phyloP scores from a whole-genome alignment of 1,139 yeast species.

The Hyphopichia fennica region DNA sequence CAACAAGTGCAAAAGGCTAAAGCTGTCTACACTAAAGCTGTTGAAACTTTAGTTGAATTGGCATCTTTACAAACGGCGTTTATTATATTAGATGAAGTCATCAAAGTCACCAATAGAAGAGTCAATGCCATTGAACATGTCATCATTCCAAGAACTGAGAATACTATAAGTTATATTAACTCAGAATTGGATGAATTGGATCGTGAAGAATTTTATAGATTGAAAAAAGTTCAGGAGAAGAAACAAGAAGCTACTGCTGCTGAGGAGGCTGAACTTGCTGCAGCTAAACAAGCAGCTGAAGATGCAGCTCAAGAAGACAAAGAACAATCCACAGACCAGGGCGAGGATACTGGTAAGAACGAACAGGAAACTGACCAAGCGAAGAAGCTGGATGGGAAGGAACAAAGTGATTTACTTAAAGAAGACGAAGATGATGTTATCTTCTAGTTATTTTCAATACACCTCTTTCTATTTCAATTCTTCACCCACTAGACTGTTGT shows the following conservation, averaged over 20 bases:
- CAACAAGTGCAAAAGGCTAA: slow-evolving; percentile 97
- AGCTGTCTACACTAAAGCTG: slow-evolving; percentile 89
- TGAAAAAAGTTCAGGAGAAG: slow-evolving; percentile 96
- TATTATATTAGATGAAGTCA: slow-evolving; percentile 93
- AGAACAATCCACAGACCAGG: too few relatives aligned
- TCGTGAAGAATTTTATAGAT: slow-evolving; percentile 94
- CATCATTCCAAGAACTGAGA: slow-evolving; percentile 95
- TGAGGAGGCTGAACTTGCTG: slow-evolving; percentile 53
- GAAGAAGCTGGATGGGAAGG: not conserved
- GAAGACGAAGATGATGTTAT: slow-evolving; percentile 2
- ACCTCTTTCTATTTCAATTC: not conserved
- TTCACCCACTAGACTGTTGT: too few relatives aligned
- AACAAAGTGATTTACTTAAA: not conserved
- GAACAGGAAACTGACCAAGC: not conserved
- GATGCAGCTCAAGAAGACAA: slow-evolving; percentile 8
- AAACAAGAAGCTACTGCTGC: slow-evolving; percentile 77
- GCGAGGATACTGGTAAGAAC: slow-evolving; percentile 2
- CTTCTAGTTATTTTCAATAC: too few relatives aligned
- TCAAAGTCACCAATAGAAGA: slow-evolving; percentile 95
- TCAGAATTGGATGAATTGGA: slow-evolving; percentile 96
- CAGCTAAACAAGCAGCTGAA: slow-evolving; percentile 13
- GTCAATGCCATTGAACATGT: slow-evolving; percentile 99
- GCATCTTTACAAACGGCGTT: slow-evolving; percentile 96
- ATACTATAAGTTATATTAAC: slow-evolving; percentile 88
- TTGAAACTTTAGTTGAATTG: slow-evolving; percentile 90